Conservation (phyloP, 495 filamentous ascomycete species). For the Coniosporium apollinis region DNA sequence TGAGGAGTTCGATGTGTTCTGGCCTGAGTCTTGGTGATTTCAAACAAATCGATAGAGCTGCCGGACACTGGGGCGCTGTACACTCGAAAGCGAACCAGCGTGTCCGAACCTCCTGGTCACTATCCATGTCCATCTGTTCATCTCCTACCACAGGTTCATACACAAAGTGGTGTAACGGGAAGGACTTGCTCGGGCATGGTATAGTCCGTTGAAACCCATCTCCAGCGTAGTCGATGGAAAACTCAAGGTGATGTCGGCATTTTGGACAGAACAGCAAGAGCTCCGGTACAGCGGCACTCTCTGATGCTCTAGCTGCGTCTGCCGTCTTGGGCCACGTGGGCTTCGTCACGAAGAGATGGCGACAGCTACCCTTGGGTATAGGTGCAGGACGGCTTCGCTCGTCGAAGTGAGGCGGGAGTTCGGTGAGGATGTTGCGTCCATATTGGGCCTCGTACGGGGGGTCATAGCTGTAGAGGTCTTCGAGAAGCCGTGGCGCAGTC, state of each 20-base stretch:
- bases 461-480: constrained; percentile 42
- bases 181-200: constrained; percentile 20
- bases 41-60: constrained; percentile 37
- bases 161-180: constrained; percentile 25
- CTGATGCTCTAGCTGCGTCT: constrained; percentile 21
- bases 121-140: neutral
- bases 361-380: constrained; percentile 27
- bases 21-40: constrained; percentile 34
- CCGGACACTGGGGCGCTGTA: constrained; percentile 37
- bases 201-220: neutral
- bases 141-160: neutral
- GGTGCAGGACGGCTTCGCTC: constrained; percentile 10
- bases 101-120: neutral
- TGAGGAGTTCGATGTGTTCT: constrained; percentile 36
- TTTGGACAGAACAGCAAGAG: constrained; percentile 38
- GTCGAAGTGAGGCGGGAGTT: constrained; percentile 30
- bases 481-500: constrained; percentile 41
- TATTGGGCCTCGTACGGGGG: constrained; percentile 28
- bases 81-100: constrained; percentile 26
- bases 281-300: constrained; percentile 28
- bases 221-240: constrained; percentile 27
- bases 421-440: constrained; percentile 37
- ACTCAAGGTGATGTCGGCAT: constrained; percentile 39
- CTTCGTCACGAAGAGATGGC: constrained; percentile 39
- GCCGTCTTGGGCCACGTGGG: constrained; percentile 32